These are phyloP conservation scores for Trypanosoma lewisi DNA, from an alignment of 208 protist species.

Conservation along the genomic window DNA sequence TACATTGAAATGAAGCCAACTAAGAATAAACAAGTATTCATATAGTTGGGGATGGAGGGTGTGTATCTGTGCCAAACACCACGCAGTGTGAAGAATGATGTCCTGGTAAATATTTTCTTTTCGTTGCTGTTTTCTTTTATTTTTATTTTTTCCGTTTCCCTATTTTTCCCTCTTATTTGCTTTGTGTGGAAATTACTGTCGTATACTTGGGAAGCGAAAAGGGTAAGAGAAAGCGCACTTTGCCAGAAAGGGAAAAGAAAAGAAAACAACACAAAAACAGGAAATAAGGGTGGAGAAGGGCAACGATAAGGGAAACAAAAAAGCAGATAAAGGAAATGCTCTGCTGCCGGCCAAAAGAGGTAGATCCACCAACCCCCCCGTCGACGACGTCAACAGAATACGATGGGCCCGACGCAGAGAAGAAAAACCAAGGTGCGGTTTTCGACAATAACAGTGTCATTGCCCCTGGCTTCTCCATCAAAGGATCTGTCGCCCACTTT, in stretches of 20 bases:
- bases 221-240: background rate
- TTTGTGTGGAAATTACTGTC: background rate
- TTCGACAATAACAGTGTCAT: background rate
- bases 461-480: slow-evolving; percentile 27
- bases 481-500: slow-evolving; percentile 55
- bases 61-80: background rate
- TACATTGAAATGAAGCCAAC: background rate
- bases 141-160: background rate
- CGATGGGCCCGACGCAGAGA: background rate
- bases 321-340: background rate
- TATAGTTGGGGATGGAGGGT: too few relatives aligned
- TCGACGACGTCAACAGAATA: background rate
- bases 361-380: background rate
- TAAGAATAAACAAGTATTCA: background rate
- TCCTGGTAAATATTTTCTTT: too few relatives aligned
- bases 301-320: too few relatives aligned
- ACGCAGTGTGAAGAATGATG: background rate
- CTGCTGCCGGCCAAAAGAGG: background rate
- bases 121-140: slow-evolving; percentile 21
- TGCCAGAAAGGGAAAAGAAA: background rate
- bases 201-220: background rate
- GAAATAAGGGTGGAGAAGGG: too few relatives aligned
- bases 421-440: background rate
- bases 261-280: background rate
- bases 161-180: slow-evolving; percentile 12